A percentile compares a stretch with the other conserved stretches of the same genome.
These are phyloP conservation scores for Moringa oleifera DNA, from an alignment of 345 rosid species.

Conservation along the genomic window DNA sequence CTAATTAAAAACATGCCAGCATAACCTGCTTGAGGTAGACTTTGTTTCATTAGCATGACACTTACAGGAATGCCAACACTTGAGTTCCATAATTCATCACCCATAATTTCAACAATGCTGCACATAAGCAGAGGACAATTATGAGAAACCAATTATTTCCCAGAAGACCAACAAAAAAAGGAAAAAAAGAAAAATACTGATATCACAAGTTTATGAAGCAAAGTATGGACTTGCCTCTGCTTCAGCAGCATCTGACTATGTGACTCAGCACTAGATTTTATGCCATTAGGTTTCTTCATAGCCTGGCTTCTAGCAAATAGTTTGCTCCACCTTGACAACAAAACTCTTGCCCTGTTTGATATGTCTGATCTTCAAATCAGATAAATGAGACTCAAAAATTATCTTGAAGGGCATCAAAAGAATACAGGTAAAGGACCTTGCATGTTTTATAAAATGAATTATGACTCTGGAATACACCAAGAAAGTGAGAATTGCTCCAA, in stretches of 20 bases:
- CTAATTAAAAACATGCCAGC: constrained; percentile 13
- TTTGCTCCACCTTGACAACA: constrained; percentile 92
- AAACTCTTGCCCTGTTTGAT: constrained; percentile 95
- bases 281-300: constrained; percentile 62
- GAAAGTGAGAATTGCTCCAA: too few relatives aligned
- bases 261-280: constrained; percentile 42
- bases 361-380: constrained; percentile 99
- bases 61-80: constrained; percentile 53
- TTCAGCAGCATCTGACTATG: constrained; percentile 70
- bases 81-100: constrained; percentile 53
- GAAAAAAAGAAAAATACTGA: not conserved
- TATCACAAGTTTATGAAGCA: constrained; percentile 13
- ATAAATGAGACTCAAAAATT: constrained; percentile 60
- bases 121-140: constrained; percentile 21
- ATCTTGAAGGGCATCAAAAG: constrained; percentile 13
- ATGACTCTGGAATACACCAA: too few relatives aligned
- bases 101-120: constrained; percentile 85
- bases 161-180: constrained; percentile 5
- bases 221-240: constrained; percentile 57
- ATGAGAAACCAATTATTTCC: constrained; percentile 23
- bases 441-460: not conserved
- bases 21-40: not conserved
- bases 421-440: constrained; percentile 8
- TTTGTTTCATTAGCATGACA: constrained; percentile 10
- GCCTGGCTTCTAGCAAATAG: constrained; percentile 71